Evolutionary conservation across 2,329 filamentous ascomycete genomes (phyloP).

Genomic region (Fonsecaea monophora): DNA sequence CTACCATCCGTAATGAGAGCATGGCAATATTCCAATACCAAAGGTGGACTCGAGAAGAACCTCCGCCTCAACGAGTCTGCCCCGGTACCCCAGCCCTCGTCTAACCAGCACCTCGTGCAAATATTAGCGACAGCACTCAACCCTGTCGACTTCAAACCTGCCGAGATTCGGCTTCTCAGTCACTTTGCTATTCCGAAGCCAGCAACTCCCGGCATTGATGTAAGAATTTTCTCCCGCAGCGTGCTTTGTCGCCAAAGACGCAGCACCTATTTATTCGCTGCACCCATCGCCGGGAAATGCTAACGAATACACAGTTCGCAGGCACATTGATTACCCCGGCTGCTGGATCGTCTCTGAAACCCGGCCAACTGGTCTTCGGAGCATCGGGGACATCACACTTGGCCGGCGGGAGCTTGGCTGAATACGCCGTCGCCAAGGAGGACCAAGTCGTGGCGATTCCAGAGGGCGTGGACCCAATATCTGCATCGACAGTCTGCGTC

Average conservation of each 20-base stretch:
- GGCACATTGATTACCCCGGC: constrained; percentile 53
- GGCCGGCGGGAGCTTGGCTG: constrained; percentile 52
- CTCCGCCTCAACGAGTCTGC: constrained; percentile 56
- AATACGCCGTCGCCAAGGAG: constrained; percentile 50
- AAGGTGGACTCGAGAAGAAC: constrained; percentile 60
- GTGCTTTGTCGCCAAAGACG: neutral
- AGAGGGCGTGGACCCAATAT: constrained; percentile 49
- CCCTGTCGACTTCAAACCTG: constrained; percentile 69
- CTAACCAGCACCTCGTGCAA: constrained; percentile 59
- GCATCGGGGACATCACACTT: constrained; percentile 39
- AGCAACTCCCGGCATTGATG: constrained; percentile 59
- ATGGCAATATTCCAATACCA: constrained; percentile 61
- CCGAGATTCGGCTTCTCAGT: constrained; percentile 57
- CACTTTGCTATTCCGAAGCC: constrained; percentile 51
- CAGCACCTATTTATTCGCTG: neutral
- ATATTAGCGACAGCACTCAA: constrained; percentile 64
- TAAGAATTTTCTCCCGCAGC: neutral
- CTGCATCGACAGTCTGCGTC: constrained; percentile 53
- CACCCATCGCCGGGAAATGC: neutral
- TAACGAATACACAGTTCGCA: constrained; percentile 44
- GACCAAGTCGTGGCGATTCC: constrained; percentile 51
- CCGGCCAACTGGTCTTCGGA: constrained; percentile 58
- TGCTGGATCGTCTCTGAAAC: constrained; percentile 40
- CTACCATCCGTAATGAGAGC: constrained; percentile 58
- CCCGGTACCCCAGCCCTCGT: constrained; percentile 46